Base-by-base conservation (phyloP, 2,329 filamentous ascomycete species). In the Paecilomyces fulvus region DNA sequence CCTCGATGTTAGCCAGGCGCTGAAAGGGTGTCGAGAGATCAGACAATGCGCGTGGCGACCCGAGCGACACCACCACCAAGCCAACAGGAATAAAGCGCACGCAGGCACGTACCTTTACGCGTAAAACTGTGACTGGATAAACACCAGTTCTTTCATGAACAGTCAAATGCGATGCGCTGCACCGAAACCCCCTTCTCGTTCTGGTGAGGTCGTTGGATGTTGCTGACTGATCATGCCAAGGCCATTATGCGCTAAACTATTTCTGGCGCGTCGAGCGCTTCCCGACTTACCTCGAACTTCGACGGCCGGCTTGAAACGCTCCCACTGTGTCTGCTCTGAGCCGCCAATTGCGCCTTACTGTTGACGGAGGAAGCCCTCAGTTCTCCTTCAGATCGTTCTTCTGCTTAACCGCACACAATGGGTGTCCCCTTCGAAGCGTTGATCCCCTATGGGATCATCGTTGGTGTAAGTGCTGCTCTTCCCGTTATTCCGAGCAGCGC, bases 391-490 rank as follows among this genome's bases (percentile, higher is more conserved):
- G 9, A 21, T 23, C 11, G 28, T 30, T 49, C 17, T 21, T 17
- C 23, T 3, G 17, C 50, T 14, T 8, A 21, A 43, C 20, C 23
- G 31, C 31, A 17, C 67, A 77, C 61, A 62, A 85, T 85, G 84
- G 83, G 82, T 72, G 81, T 87, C 60, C 84, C 84, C 49, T 86
- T 86, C 70, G 84, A 87, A 75, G 80, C 83, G 62, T 72, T 86
- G 63, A 68, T 86, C 65, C 83, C 83, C 52, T 86, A 85, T 69
- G 83, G 77, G 64, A 81, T 86, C 68, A 83, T 85, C 73, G 73
- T 83, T 55, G 79, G 72, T 68, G 83, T 85, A 80, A 60, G 81
- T 74, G 52, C 55, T 30, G 17, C 7, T 43, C 43, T 20, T 48
- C n/a, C 50, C 31, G 48, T 53, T 59, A 56, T 58, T 60, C 54